These are phyloP conservation scores for Backusella tarrabulga DNA, from an alignment of 192 early-diverging fungal species.

Conservation along the genomic window DNA sequence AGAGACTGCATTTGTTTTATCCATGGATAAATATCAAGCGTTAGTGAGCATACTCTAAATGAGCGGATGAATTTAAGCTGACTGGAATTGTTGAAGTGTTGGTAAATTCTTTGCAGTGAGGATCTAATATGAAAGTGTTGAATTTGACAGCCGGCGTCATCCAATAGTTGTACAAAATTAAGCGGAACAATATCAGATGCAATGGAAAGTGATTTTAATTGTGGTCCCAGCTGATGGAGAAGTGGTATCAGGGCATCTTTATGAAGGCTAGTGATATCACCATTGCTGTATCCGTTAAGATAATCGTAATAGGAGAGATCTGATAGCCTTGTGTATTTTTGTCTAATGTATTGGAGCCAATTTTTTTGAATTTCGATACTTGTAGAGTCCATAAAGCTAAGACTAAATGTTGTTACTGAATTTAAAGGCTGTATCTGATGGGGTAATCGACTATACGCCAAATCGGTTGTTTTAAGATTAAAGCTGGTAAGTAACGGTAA, in stretches of 20 bases:
- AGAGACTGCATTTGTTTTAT: neutral
- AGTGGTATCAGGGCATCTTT: neutral
- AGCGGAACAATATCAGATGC: neutral
- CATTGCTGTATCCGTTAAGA: neutral
- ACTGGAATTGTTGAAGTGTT: neutral
- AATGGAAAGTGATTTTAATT: neutral
- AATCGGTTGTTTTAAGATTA: neutral
- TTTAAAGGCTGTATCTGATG: neutral
- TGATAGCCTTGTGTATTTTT: neutral
- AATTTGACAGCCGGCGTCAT: neutral
- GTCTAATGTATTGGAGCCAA: neutral
- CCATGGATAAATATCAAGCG: neutral
- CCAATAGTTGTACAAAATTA: neutral
- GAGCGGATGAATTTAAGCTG: neutral
- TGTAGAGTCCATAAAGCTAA: constrained; percentile 1
- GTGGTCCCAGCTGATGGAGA: neutral
- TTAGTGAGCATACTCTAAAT: neutral
- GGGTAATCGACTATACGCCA: neutral
- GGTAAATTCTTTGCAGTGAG: neutral
- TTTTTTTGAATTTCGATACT: neutral
- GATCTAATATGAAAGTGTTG: neutral
- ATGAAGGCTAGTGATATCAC: neutral
- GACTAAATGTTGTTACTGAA: neutral
- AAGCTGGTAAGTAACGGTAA: neutral
- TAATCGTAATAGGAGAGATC: neutral